Evolutionary conservation across 208 protist genomes (phyloP).

Genomic region (Polymyxa betae): DNA sequence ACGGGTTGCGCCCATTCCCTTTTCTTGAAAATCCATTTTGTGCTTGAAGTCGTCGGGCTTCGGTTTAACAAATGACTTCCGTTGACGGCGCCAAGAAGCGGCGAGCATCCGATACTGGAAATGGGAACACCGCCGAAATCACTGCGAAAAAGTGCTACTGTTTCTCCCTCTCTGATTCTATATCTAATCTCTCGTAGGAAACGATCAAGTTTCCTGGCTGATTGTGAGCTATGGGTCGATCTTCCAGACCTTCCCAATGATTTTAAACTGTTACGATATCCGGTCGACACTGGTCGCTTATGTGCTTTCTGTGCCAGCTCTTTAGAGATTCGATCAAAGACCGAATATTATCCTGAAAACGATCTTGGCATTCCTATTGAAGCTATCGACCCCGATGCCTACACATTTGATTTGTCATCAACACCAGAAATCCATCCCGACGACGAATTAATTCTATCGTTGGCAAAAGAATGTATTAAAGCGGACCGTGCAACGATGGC

Average conservation of each 20-base stretch:
- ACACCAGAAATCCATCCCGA: background rate
- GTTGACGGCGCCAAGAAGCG: too few species aligned
- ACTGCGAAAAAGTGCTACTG: too few species aligned
- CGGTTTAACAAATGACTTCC: too few species aligned
- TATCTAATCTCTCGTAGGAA: too few species aligned
- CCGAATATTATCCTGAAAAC: background rate
- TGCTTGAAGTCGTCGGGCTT: too few species aligned
- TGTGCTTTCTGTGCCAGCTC: background rate
- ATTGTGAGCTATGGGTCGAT: background rate
- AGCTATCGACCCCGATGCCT: background rate
- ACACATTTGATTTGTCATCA: background rate
- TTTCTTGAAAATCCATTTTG: too few species aligned
- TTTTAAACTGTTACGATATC: background rate
- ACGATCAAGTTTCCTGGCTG: background rate
- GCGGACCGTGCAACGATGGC: background rate
- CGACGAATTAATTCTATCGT: background rate
- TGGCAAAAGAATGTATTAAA: background rate
- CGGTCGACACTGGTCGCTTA: background rate
- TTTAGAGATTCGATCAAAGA: background rate
- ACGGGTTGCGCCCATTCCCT: too few species aligned
- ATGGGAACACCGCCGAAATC: too few species aligned
- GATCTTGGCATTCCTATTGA: background rate
- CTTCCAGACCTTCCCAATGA: background rate
- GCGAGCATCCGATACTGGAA: too few species aligned
- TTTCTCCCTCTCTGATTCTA: too few species aligned